Conservation (phyloP, 371 early-diverging fungal species). For the Mortierella sp. region DNA sequence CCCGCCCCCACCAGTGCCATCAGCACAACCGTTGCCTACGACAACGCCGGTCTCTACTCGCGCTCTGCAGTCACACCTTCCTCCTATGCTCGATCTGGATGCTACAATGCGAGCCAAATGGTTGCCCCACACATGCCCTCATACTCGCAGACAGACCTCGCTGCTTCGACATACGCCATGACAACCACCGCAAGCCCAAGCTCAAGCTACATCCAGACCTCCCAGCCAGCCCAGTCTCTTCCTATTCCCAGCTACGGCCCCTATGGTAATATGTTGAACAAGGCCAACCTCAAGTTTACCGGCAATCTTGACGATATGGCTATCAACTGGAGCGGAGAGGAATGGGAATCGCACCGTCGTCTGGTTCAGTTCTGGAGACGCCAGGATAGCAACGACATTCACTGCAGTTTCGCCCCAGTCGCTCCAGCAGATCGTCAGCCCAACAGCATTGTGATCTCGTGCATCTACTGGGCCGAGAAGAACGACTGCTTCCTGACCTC, state of each 20-base stretch:
- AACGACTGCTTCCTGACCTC: conserved; percentile 83
- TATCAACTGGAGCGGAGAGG: conserved; percentile 68
- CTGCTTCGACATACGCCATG: conserved; percentile 28
- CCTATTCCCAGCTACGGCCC: conserved; percentile 52
- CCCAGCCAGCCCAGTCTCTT: conserved; percentile 13
- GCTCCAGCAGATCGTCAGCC: conserved; percentile 62
- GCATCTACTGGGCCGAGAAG: conserved; percentile 84
- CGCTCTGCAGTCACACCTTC: conserved; percentile 25
- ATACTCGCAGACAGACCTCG: conserved; percentile 30
- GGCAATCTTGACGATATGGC: conserved; percentile 73
- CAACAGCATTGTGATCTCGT: conserved; percentile 79
- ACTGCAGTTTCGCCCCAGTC: conserved; percentile 70
- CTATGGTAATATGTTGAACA: conserved; percentile 72
- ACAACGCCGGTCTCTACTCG: conserved; percentile 32
- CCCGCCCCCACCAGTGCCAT: conserved; percentile 8
- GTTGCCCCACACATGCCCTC: conserved; percentile 34
- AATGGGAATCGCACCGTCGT: conserved; percentile 72
- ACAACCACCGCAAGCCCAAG: conserved; percentile 7
- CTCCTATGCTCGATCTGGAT: conserved; percentile 39
- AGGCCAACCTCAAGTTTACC: conserved; percentile 73
- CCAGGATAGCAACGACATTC: conserved; percentile 68
- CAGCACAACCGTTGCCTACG: conserved; percentile 5
- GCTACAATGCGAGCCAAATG: conserved; percentile 48
- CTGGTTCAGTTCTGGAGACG: conserved; percentile 81
- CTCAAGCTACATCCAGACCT: conserved; percentile 10